phyloP scores from a whole-genome alignment of 2,329 filamentous ascomycete genomes.

The Cytospora chrysosperma region DNA sequence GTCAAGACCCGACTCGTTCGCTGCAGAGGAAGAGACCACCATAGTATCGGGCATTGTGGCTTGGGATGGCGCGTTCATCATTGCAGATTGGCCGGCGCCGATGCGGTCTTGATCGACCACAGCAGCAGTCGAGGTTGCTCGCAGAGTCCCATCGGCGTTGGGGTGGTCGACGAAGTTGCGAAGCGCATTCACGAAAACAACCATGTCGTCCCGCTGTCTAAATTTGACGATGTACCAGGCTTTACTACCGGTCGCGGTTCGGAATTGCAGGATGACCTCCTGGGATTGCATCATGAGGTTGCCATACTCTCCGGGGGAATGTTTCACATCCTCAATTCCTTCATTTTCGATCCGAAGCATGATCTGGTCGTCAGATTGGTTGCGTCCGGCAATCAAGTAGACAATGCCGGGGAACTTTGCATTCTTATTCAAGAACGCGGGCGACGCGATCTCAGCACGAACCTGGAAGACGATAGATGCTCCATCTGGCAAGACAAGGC shows the following conservation, averaged over 20 bases:
- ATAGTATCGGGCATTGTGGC: background rate
- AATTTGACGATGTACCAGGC: slow-evolving; percentile 15
- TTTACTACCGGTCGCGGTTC: background rate
- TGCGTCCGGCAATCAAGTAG: slow-evolving; percentile 1
- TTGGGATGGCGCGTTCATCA: background rate
- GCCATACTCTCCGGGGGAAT: background rate
- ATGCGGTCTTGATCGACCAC: too few relatives aligned
- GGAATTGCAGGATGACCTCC: slow-evolving; percentile 18
- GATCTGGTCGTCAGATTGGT: background rate
- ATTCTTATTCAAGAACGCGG: background rate
- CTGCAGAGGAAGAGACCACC: background rate
- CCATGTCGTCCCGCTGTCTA: background rate
- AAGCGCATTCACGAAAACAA: slow-evolving; percentile 9
- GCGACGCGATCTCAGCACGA: background rate
- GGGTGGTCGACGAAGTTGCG: background rate
- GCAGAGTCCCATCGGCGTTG: background rate
- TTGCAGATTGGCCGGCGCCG: background rate
- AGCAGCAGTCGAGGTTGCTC: background rate
- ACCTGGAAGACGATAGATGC: background rate
- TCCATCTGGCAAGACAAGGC: background rate
- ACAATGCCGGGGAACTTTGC: background rate
- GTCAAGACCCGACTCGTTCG: background rate
- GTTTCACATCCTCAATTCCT: slow-evolving; percentile 1
- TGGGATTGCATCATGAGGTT: slow-evolving; percentile 1
- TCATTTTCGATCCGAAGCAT: slow-evolving; percentile 10